A percentile compares a stretch with the other conserved stretches of the same genome.
These are phyloP conservation scores for Heritiera fomes DNA, from an alignment of 345 rosid species.

Conservation along the genomic window DNA sequence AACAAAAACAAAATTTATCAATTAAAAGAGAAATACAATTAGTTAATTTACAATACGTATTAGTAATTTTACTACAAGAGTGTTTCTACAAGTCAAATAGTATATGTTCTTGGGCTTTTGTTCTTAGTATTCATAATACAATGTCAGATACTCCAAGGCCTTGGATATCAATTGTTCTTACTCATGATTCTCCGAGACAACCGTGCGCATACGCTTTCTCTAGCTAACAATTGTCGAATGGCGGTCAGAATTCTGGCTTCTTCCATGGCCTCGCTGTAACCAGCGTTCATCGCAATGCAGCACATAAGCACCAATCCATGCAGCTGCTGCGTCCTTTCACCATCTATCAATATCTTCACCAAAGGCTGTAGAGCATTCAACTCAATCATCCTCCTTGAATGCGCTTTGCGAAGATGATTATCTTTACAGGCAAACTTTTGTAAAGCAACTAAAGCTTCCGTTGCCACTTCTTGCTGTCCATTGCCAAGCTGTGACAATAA, in stretches of 20 bases:
- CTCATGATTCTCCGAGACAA: constrained; percentile 34
- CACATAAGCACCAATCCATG: constrained; percentile 62
- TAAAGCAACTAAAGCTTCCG: constrained; percentile 60
- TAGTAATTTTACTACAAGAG: no score
- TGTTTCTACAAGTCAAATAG: no score
- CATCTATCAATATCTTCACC: constrained; percentile 48
- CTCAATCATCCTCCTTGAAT: constrained; percentile 63
- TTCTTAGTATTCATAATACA: neutral
- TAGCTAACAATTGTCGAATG: constrained; percentile 47
- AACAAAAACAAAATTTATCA: no score
- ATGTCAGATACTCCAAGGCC: constrained; percentile 24
- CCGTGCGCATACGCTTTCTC: constrained; percentile 29
- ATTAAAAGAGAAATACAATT: no score
- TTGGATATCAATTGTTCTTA: constrained; percentile 43
- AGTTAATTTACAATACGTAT: no score
- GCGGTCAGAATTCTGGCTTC: constrained; percentile 66
- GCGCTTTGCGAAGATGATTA: constrained; percentile 55
- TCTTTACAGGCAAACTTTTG: constrained; percentile 60
- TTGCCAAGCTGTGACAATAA: constrained; percentile 54
- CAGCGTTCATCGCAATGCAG: constrained; percentile 58
- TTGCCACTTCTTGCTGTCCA: constrained; percentile 53
- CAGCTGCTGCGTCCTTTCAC: constrained; percentile 36
- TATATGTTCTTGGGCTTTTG: no score
- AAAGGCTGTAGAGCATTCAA: constrained; percentile 43
- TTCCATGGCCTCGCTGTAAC: constrained; percentile 51